Conservation (phyloP, 495 filamentous ascomycete species). For the Penicillium malachiteum region DNA sequence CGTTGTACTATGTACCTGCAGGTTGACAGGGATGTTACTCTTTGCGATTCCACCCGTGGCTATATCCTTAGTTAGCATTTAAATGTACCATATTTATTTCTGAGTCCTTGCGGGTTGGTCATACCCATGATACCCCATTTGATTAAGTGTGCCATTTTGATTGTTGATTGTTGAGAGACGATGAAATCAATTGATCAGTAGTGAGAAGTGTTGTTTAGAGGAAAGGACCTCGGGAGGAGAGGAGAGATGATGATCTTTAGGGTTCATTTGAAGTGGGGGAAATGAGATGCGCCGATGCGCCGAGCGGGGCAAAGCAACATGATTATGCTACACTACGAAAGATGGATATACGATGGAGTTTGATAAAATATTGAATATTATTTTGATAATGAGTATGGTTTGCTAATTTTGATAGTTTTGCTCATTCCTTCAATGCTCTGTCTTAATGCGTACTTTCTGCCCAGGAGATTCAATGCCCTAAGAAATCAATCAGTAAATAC, state of each 20-base stretch:
- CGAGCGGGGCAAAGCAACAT: slow-evolving; percentile 33
- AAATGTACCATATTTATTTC: neutral
- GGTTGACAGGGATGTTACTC: slow-evolving; percentile 40
- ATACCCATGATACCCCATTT: slow-evolving; percentile 77
- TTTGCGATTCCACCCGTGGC: slow-evolving; percentile 80
- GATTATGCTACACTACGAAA: slow-evolving; percentile 6
- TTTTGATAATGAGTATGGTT: no score
- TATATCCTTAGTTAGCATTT: slow-evolving; percentile 15
- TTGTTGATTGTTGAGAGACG: no score
- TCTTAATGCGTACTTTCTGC: slow-evolving; percentile 42
- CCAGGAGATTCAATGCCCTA: slow-evolving; percentile 39
- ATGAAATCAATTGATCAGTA: neutral
- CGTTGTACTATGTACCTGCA: neutral
- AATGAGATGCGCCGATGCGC: slow-evolving; percentile 26
- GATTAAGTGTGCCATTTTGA: slow-evolving; percentile 53
- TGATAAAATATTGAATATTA: neutral
- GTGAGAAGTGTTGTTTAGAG: neutral
- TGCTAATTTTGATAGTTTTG: no score
- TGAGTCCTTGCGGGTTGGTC: slow-evolving; percentile 1
- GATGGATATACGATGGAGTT: neutral
- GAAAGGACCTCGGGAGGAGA: neutral
- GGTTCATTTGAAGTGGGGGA: neutral
- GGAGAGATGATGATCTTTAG: neutral
- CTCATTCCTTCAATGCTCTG: slow-evolving; percentile 22
- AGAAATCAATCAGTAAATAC: slow-evolving; percentile 12